phyloP scores from a whole-genome alignment of 2,329 filamentous ascomycete genomes.

The Penicillium capsulatum region DNA sequence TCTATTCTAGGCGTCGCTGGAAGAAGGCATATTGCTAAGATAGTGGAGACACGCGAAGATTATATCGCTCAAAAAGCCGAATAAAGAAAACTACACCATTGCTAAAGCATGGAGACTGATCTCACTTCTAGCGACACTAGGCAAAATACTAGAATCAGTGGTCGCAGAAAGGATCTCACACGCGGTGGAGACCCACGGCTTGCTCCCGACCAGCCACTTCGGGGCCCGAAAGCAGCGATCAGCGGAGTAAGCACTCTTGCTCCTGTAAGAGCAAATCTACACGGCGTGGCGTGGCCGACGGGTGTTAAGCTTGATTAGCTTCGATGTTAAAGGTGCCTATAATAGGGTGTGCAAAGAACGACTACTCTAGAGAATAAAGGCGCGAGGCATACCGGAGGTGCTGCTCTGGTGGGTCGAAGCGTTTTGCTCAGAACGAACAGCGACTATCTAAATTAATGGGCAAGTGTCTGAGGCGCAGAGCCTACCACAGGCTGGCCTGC shows the following conservation, averaged over 20 bases:
- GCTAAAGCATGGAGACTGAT: slow-evolving; percentile 22
- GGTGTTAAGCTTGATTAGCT: no score
- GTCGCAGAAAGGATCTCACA: no score
- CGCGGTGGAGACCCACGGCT: no score
- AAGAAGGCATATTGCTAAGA: slow-evolving; percentile 4
- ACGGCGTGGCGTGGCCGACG: slow-evolving; percentile 26
- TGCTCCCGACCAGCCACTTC: no score
- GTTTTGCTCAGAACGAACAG: slow-evolving; percentile 25
- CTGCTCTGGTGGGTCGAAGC: slow-evolving; percentile 23
- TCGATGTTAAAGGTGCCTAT: slow-evolving; percentile 42
- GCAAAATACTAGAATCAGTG: slow-evolving; percentile 30
- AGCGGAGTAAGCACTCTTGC: slow-evolving; percentile 32
- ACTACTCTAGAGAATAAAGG: slow-evolving; percentile 32
- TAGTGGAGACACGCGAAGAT: slow-evolving; percentile 10
- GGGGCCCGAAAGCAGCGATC: no score
- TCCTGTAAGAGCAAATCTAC: slow-evolving; percentile 28
- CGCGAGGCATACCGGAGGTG: slow-evolving; percentile 23
- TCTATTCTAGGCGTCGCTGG: slow-evolving; percentile 7
- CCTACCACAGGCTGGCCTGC: no score
- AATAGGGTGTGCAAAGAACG: slow-evolving; percentile 37
- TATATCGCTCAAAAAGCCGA: slow-evolving; percentile 10
- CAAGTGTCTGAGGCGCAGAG: no score
- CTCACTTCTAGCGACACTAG: slow-evolving; percentile 24
- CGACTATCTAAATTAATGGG: no score
- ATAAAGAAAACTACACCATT: slow-evolving; percentile 11